Percentiles rank a stretch among this genome's conserved stretches.
These are phyloP conservation scores for Exophiala bonariae DNA, from an alignment of 2,329 filamentous ascomycete genomes.

Conservation along the genomic window DNA sequence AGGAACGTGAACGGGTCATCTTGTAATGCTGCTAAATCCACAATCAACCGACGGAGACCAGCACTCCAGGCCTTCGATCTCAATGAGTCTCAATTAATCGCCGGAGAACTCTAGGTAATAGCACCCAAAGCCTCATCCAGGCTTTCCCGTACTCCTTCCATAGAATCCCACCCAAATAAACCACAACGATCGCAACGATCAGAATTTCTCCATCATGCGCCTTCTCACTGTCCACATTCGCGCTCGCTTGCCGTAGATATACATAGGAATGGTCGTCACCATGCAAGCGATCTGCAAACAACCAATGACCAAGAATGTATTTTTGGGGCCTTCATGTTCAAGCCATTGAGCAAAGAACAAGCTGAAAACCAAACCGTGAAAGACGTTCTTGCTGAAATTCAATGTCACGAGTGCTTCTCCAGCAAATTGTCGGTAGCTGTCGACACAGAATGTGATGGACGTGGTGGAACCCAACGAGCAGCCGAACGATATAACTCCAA, in stretches of 20 bases:
- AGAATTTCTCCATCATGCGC: slow-evolving; percentile 82
- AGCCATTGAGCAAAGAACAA: slow-evolving; percentile 89
- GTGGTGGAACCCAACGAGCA: slow-evolving; percentile 89
- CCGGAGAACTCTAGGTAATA: too few species aligned
- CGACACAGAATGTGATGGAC: slow-evolving; percentile 89
- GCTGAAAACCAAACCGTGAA: slow-evolving; percentile 86
- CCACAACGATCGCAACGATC: too few species aligned
- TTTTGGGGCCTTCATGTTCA: slow-evolving; percentile 69
- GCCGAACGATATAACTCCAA: slow-evolving; percentile 87
- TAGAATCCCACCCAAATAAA: too few species aligned
- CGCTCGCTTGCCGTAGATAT: slow-evolving; percentile 85
- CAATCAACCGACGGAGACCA: too few species aligned
- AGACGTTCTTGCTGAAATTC: slow-evolving; percentile 91
- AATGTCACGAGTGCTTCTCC: slow-evolving; percentile 91
- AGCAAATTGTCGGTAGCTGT: slow-evolving; percentile 89
- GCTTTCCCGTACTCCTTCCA: too few species aligned
- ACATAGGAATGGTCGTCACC: slow-evolving; percentile 81
- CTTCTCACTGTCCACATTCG: slow-evolving; percentile 91
- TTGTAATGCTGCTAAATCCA: too few species aligned
- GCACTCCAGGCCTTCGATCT: too few species aligned
- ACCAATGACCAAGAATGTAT: slow-evolving; percentile 79
- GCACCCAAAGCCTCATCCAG: too few species aligned
- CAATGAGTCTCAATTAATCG: too few species aligned
- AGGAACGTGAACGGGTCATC: too few species aligned
- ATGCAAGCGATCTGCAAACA: slow-evolving; percentile 79